Evolutionary conservation across 1,284 basidiomycete species (phyloP), one percentile per base, ranked within the genome.

Genomic region (Ustilago bromivora): DNA sequence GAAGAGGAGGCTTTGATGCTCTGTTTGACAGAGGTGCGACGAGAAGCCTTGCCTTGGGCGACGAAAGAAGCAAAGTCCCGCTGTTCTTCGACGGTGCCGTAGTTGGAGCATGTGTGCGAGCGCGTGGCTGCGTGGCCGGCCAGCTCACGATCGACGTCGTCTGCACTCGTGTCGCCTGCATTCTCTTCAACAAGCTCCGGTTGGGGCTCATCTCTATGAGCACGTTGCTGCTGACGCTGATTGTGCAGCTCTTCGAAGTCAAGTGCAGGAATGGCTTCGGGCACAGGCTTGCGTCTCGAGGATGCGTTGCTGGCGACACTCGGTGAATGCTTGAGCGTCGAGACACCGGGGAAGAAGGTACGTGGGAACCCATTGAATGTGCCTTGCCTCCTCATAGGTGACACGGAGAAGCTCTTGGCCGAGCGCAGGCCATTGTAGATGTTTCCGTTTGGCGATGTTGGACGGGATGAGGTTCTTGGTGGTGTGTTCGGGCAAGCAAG

Each of bases 331-430:
- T 59, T 55, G 13, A 66, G 58, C 11, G 61, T 64, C 15, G 65
- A 56, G 2, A 41, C 23, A 0, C 9, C 52, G 0, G 66, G 66
- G 66, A 72, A 71, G 49, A 71, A 76, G 1, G 62, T 62, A 4
- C 61, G 59, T 2, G 69, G 66, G 52, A 76, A 72, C 0, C 74
- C 74, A 40, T 71, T 76, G 43, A 71, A 71, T 4, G 74, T 76
- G 0, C 53, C 69, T 34, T 71, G 65, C 49, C 51, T 67, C 32
- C 61, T 66, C 28, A 71, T 28, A 17, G 68, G 63, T 15, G 57
- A 66, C 17, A 56, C 53, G 13, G 63, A 74, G 61, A 68, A 69
- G 55, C 62, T 63, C 49, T 66, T 69, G 12, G 60, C 58, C 1
- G 57, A 53, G 23, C 63, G 41, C 7, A 67, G 31, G 4, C 63